These are phyloP conservation scores for Diphasiastrum complanatum DNA, from an alignment of 83 land plant genomes.

Conservation along the genomic window DNA sequence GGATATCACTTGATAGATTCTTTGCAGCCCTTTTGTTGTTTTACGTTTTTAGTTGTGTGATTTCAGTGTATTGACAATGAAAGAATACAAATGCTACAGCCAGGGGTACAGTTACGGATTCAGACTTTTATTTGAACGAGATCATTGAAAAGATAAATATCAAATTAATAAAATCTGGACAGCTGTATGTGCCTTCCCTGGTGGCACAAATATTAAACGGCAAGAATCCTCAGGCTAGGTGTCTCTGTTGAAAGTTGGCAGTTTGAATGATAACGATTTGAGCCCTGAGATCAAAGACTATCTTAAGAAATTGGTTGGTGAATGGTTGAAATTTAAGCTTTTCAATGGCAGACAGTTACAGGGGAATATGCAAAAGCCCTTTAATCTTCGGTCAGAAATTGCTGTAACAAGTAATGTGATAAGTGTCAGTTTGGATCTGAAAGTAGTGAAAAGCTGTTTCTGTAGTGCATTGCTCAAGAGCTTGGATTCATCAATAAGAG, in stretches of 20 bases:
- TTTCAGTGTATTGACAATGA: no score
- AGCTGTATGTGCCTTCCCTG: constrained; percentile 47
- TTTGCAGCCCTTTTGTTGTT: no score
- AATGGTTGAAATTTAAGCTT: constrained; percentile 66
- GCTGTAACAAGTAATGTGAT: no score
- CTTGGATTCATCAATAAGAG: constrained; percentile 5
- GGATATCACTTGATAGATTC: background rate
- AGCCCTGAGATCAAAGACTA: constrained; percentile 10
- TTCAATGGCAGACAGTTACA: no score
- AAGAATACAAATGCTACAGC: no score
- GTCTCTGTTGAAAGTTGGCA: constrained; percentile 64
- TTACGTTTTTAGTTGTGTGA: no score
- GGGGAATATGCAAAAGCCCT: no score
- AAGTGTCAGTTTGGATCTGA: no score
- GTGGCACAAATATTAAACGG: constrained; percentile 31
- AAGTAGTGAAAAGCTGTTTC: constrained; percentile 6
- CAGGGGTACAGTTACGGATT: background rate
- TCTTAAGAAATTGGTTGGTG: constrained; percentile 20
- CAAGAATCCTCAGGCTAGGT: constrained; percentile 43
- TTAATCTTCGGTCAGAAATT: no score
- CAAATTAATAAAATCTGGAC: constrained; percentile 46
- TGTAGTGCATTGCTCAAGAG: constrained; percentile 40
- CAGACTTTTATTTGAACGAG: constrained; percentile 35
- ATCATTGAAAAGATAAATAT: constrained; percentile 32
- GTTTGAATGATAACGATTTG: constrained; percentile 4